Evolutionary conservation across 73 alveolate genomes (phyloP).

Genomic region (Paramecium sexaurelia): DNA sequence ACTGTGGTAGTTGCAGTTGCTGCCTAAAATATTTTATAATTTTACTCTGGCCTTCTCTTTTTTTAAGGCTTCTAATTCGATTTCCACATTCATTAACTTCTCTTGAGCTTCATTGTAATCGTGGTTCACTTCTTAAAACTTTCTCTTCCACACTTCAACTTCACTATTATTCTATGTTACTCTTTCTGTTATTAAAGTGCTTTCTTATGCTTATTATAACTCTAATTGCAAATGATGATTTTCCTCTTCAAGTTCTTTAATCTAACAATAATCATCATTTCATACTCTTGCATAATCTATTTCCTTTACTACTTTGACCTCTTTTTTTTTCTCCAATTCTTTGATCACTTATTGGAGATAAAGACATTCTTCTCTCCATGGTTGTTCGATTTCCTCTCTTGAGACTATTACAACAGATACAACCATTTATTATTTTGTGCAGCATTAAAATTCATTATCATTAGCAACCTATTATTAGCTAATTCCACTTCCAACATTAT

Average conservation of each 20-base stretch:
- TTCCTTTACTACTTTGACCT: neutral
- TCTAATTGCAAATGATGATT: neutral
- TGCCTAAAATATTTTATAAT: neutral
- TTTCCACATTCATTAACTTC: neutral
- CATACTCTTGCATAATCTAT: slow-evolving; percentile 9
- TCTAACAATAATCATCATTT: neutral
- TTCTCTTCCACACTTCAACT: slow-evolving; percentile 32
- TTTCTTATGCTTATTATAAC: neutral
- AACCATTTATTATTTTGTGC: neutral
- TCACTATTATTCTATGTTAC: neutral
- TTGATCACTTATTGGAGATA: neutral
- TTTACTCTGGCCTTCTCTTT: neutral
- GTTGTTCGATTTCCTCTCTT: slow-evolving; percentile 15
- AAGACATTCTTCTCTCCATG: slow-evolving; percentile 45
- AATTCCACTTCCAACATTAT: neutral
- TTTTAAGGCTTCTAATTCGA: slow-evolving; percentile 18
- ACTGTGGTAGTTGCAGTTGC: slow-evolving; percentile 4
- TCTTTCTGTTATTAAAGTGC: neutral
- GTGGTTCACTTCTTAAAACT: neutral
- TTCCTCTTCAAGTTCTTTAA: neutral
- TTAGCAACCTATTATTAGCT: neutral
- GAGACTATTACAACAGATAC: slow-evolving; percentile 5
- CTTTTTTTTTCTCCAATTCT: slow-evolving; percentile 13
- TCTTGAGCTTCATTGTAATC: slow-evolving; percentile 22
- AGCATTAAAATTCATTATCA: neutral